Conservation (phyloP, 345 rosid genomes). For the Melaleuca alternifolia region DNA sequence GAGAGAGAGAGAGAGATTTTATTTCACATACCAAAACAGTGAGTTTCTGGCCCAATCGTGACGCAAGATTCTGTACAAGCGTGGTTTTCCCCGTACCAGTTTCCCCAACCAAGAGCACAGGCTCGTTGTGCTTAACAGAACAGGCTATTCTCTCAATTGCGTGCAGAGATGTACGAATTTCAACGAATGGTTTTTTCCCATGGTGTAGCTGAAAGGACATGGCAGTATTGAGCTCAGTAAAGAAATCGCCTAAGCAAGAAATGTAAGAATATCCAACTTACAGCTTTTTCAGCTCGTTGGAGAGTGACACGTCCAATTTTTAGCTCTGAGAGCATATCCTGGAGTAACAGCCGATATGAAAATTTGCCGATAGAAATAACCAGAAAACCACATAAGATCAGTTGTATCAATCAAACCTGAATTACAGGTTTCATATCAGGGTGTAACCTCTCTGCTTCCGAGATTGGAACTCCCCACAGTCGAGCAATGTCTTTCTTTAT, state of each 20-base stretch:
- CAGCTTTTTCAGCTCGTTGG: slow-evolving; percentile 34
- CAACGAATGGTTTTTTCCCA: slow-evolving; percentile 48
- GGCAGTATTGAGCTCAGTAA: not conserved
- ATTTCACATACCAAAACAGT: slow-evolving; percentile 61
- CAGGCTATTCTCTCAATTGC: slow-evolving; percentile 81
- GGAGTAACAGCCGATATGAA: slow-evolving; percentile 17
- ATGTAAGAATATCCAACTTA: slow-evolving; percentile 12
- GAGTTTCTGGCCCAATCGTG: slow-evolving; percentile 72
- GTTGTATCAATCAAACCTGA: slow-evolving; percentile 43
- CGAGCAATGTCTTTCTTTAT: slow-evolving; percentile 49
- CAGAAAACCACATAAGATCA: not conserved
- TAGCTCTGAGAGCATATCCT: slow-evolving; percentile 38
- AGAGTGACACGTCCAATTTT: slow-evolving; percentile 74
- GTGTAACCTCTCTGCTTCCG: slow-evolving; percentile 24
- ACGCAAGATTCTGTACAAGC: slow-evolving; percentile 79
- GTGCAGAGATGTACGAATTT: slow-evolving; percentile 61
- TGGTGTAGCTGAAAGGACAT: slow-evolving; percentile 34
- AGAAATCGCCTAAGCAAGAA: slow-evolving; percentile 1
- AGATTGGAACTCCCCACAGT: slow-evolving; percentile 48
- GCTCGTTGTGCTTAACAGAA: slow-evolving; percentile 72
- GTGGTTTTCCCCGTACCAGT: slow-evolving; percentile 99
- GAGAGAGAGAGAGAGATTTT: too few species aligned
- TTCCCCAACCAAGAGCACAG: slow-evolving; percentile 97
- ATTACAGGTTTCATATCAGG: slow-evolving; percentile 54
- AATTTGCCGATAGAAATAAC: slow-evolving; percentile 11